Base-by-base conservation (phyloP, 116 monocot genomes). In the Iris pallida region DNA sequence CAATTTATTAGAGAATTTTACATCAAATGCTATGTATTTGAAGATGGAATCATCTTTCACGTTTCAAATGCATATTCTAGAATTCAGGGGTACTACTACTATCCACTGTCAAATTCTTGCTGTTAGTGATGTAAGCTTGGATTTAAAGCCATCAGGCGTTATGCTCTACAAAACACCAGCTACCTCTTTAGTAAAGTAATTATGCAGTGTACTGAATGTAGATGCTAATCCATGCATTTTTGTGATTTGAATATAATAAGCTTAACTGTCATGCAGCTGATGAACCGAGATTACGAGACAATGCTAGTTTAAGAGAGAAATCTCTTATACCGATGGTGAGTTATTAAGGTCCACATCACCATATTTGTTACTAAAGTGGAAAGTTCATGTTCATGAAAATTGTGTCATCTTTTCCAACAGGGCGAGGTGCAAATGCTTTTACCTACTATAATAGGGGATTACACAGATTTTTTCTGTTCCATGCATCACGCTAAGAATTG, bases 381-480 rank as follows among this genome's bases (percentile, higher is more conserved):
- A 54, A 41, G 64, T 11, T 46, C 42, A 8, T 51, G 16, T 8
- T 61, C 58, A 16, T 30, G 57, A 65, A 73, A 62, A 19, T 30
- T 30, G 30, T 30, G 3, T 18, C 15, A 51, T 71, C 42, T 75
- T 75, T 60, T 56, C 55, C 54, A 57, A 51, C 90, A 98, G 92
- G 85, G 72, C 71, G 83, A 78, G 43, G 90, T 90, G 40, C 73
- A 92, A 74, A 92, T 98, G 92, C 81, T 98, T 79, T 62, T 98
- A 56, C 97, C 97, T 14, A 73, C 72, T 64, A 78, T 82, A 13
- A 84, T 98, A 16, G 97, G 97, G 44, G 97, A 90, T 53, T 98
- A 92, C 65, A 92, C 97, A 4, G 92, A 98, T 73, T 98, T 97
- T 69, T 97, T 88, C 78, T 90, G 82, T 42, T 98, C 93, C 47